Conservation (phyloP, 2,329 filamentous ascomycete genomes). For the Aspergillus sojae region DNA sequence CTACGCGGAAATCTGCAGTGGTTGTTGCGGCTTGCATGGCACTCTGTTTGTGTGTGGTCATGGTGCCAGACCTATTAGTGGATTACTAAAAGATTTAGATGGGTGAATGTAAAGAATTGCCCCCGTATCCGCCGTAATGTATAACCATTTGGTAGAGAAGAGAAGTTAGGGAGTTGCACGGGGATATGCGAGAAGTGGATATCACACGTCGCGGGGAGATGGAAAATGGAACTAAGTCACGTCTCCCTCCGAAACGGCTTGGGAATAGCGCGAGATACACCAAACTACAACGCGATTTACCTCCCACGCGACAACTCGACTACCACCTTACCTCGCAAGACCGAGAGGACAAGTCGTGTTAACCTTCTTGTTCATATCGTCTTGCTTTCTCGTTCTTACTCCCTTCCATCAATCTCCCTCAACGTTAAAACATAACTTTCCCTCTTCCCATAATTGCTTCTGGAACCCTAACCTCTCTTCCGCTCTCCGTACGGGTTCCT, state of each 20-base stretch:
- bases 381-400: not conserved
- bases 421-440: not conserved
- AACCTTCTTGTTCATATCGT: not conserved
- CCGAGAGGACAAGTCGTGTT: not conserved
- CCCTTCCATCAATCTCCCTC: not conserved
- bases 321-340: constrained; percentile 2
- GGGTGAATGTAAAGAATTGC: not conserved
- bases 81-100: not conserved
- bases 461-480: constrained; percentile 6
- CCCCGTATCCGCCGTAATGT: not conserved
- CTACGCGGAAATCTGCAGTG: not conserved
- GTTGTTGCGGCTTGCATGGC: not conserved
- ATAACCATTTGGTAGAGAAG: not conserved
- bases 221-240: constrained; percentile 6
- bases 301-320: constrained; percentile 1
- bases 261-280: constrained; percentile 6
- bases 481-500: constrained; percentile 2
- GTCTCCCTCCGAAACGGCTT: constrained; percentile 1
- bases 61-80: not conserved
- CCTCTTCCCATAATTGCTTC: not conserved
- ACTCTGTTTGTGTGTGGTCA: not conserved
- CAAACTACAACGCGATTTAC: constrained; percentile 3
- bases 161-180: not conserved
- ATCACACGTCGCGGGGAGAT: constrained; percentile 6
- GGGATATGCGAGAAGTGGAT: constrained; percentile 3